phyloP scores from a whole-genome alignment of 768 basidiomycete species.

The Leccinellum albellum region DNA sequence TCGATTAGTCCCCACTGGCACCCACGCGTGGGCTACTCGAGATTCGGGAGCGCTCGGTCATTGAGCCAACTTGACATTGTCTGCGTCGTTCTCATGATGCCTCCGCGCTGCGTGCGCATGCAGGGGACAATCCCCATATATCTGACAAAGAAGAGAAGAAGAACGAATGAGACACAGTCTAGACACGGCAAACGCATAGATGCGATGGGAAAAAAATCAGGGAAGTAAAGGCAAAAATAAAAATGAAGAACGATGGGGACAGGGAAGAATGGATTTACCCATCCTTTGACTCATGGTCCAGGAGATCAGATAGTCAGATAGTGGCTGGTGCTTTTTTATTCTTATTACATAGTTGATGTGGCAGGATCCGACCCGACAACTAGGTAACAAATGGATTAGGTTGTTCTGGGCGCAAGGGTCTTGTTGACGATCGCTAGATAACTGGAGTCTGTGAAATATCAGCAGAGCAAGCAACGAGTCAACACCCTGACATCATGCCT shows the following conservation, averaged over 20 bases:
- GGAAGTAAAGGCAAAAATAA: neutral
- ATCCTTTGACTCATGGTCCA: neutral
- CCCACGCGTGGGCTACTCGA: neutral
- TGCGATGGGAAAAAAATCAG: neutral
- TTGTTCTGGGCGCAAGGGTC: neutral
- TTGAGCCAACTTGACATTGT: neutral
- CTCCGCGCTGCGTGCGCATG: neutral
- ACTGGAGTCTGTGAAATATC: neutral
- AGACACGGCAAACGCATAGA: neutral
- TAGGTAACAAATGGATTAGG: neutral
- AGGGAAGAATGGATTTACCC: neutral
- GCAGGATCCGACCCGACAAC: neutral
- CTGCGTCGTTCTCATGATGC: neutral
- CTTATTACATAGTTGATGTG: neutral
- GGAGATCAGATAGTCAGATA: neutral
- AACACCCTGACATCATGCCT: constrained; percentile 9
- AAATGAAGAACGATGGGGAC: neutral
- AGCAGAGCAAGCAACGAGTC: neutral
- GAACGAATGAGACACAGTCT: neutral
- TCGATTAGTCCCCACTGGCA: neutral
- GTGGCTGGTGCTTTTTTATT: neutral
- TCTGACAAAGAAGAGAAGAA: neutral
- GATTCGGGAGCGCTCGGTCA: neutral
- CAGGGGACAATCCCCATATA: neutral
- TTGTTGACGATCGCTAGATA: neutral